Evolutionary conservation across 208 protist genomes (phyloP).

Genomic region (Angomonas ambiguus): DNA sequence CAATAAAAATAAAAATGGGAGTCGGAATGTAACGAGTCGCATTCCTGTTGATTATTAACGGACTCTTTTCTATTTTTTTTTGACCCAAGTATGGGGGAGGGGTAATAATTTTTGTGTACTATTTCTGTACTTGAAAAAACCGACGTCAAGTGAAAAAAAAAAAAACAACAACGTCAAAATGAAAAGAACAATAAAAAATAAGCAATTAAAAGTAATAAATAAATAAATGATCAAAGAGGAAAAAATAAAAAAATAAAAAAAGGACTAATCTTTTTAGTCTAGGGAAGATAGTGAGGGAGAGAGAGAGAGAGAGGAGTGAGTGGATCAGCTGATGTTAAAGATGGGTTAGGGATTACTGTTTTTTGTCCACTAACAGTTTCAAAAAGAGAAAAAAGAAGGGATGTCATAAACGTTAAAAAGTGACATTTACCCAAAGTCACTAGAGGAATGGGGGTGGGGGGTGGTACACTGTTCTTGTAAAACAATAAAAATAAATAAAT

Average conservation of each 20-base stretch:
- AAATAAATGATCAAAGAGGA: not conserved
- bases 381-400: not conserved
- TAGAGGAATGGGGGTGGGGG: too few species aligned
- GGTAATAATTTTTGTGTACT: not conserved
- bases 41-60: not conserved
- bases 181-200: conserved; percentile 3
- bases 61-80: not conserved
- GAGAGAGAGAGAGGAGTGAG: not conserved
- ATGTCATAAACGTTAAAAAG: not conserved
- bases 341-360: too few species aligned
- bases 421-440: too few species aligned
- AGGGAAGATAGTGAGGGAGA: not conserved
- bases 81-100: not conserved
- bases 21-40: not conserved
- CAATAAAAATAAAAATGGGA: conserved; percentile 2
- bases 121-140: not conserved
- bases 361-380: not conserved
- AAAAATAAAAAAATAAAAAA: not conserved
- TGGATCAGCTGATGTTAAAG: too few species aligned
- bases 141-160: conserved; percentile 4
- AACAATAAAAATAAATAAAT: not conserved
- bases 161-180: not conserved
- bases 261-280: not conserved
- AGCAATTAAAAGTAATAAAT: not conserved
- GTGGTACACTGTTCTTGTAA: not conserved